Percentiles rank a stretch among this genome's conserved stretches.
These are phyloP conservation scores for Triticum turgidum DNA, from an alignment of 176 grass and related monocot genomes.

Conservation along the genomic window DNA sequence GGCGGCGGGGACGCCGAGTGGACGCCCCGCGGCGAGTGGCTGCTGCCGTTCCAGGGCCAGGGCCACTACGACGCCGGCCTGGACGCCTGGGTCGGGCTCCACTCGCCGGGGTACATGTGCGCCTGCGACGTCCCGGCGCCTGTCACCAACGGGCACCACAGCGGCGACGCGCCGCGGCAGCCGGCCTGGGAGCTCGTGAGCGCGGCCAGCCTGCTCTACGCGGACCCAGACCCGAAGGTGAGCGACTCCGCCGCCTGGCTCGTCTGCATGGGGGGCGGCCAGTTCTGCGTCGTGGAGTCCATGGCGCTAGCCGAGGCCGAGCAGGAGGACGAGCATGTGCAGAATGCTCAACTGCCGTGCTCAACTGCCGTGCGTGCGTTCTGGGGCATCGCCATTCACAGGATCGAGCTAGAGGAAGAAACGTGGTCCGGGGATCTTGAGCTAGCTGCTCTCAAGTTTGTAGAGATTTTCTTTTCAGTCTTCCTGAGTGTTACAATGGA, in stretches of 20 bases:
- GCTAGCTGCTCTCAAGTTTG: no score
- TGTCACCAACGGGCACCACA: no score
- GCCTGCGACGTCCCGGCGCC: neutral
- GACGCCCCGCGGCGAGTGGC: neutral
- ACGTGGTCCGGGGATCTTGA: no score
- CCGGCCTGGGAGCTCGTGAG: neutral
- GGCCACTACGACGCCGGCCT: slow-evolving; percentile 24
- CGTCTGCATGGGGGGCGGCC: neutral
- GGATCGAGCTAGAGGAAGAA: no score
- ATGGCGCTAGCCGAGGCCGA: neutral
- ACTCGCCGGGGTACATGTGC: neutral
- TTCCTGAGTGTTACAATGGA: no score
- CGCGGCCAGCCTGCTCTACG: neutral
- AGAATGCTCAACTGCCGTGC: no score
- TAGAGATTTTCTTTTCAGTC: no score
- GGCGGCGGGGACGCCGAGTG: neutral
- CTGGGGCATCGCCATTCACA: no score
- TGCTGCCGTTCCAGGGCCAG: slow-evolving; percentile 19
- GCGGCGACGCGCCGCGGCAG: neutral
- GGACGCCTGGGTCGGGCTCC: slow-evolving; percentile 24
- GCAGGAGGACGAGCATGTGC: neutral
- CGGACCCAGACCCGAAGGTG: slow-evolving; percentile 3
- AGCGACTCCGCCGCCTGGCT: neutral
- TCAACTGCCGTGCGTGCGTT: no score
- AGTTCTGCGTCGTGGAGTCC: slow-evolving; percentile 4